Conservation (phyloP, 2,329 filamentous ascomycete species). For the Diplocarpon rosae region DNA sequence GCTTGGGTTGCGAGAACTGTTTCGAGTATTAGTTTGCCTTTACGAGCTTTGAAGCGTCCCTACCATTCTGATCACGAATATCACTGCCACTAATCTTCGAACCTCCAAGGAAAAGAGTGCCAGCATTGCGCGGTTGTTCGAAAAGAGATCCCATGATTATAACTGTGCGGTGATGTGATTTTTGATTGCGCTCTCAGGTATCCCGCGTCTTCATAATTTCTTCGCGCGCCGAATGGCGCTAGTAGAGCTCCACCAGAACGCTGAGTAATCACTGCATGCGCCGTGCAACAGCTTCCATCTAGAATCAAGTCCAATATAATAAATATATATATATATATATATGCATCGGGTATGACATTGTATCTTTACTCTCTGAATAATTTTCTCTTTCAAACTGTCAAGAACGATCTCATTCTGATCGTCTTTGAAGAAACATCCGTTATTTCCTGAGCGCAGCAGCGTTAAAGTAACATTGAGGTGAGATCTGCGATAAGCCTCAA, state of each 20-base stretch:
- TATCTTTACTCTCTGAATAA: too few species aligned
- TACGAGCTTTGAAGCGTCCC: not conserved
- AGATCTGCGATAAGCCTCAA: too few species aligned
- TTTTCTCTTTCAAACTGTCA: too few species aligned
- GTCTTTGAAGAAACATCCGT: too few species aligned
- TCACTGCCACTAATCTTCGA: constrained; percentile 95
- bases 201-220: constrained; percentile 9
- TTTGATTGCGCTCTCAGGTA: not conserved
- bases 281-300: too few species aligned
- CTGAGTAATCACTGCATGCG: too few species aligned
- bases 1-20: constrained; percentile 87
- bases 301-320: too few species aligned
- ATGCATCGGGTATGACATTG: too few species aligned
- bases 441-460: too few species aligned
- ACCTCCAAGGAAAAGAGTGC: constrained; percentile 92
- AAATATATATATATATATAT: too few species aligned
- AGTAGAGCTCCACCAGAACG: constrained; percentile 1
- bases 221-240: constrained; percentile 10
- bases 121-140: constrained; percentile 81
- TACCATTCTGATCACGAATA: constrained; percentile 45
- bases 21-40: constrained; percentile 8
- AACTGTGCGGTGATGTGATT: constrained; percentile 12
- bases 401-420: too few species aligned
- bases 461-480: too few species aligned
- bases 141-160: constrained; percentile 81